Conservation (phyloP, 2,329 filamentous ascomycete genomes). For the Trichoderma sp. region DNA sequence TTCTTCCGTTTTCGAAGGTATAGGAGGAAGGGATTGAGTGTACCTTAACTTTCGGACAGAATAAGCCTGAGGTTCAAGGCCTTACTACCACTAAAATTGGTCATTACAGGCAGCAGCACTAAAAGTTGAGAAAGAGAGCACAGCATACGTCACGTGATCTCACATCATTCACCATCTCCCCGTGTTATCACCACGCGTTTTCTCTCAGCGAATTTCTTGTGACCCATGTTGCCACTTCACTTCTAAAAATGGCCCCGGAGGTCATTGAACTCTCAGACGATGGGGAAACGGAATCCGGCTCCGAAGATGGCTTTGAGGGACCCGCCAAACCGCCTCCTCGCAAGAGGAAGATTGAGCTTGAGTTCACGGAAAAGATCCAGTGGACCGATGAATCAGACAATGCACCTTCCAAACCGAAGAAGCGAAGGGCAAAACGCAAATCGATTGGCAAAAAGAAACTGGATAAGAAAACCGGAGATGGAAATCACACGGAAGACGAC, state of each 20-base stretch:
- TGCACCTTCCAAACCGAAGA: constrained; percentile 55
- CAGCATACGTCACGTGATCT: neutral
- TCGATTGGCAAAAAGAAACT: constrained; percentile 30
- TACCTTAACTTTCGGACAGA: too few species aligned
- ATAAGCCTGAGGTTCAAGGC: too few species aligned
- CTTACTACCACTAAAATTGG: neutral
- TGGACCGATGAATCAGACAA: constrained; percentile 60
- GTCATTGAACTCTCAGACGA: constrained; percentile 31
- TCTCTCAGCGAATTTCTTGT: neutral
- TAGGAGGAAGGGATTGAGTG: neutral
- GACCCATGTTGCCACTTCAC: neutral
- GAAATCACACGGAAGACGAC: constrained; percentile 39
- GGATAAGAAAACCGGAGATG: constrained; percentile 28
- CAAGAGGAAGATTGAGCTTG: constrained; percentile 39
- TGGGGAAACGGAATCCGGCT: constrained; percentile 24
- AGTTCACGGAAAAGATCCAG: constrained; percentile 43
- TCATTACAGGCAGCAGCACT: neutral
- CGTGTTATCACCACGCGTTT: neutral
- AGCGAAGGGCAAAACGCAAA: constrained; percentile 30
- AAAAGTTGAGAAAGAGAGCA: neutral
- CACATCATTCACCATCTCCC: neutral
- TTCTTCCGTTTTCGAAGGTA: neutral
- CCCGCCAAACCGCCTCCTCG: constrained; percentile 16
- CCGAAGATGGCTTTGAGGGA: constrained; percentile 18
- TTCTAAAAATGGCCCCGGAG: constrained; percentile 12